Conservation (phyloP, 1,139 yeast genomes). For the Pichia sp. region DNA sequence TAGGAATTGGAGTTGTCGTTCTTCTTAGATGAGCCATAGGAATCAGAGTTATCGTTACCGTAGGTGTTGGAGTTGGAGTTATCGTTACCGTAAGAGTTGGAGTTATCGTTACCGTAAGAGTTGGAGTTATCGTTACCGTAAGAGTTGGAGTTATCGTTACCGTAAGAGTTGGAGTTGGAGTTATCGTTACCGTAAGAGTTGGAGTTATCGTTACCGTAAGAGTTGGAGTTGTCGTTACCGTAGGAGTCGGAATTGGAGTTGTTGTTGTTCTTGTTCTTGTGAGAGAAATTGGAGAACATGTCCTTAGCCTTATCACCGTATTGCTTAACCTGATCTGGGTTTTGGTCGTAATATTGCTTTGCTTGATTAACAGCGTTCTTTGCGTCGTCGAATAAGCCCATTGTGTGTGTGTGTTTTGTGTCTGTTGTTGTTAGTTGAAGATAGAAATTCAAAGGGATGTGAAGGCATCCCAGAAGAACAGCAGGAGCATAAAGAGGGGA, state of each 20-base stretch:
- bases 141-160: neutral
- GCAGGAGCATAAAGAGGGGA: neutral
- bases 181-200: slow-evolving; percentile 6
- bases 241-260: slow-evolving; percentile 6
- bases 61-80: too few species aligned
- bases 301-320: slow-evolving; percentile 17
- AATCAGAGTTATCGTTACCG: slow-evolving; percentile 9
- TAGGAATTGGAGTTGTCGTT: neutral
- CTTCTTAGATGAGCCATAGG: too few species aligned
- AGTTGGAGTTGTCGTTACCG: slow-evolving; percentile 6
- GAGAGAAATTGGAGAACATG: slow-evolving; percentile 19
- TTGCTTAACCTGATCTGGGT: slow-evolving; percentile 6
- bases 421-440: neutral
- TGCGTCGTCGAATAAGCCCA: slow-evolving; percentile 24
- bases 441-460: neutral
- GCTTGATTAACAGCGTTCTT: slow-evolving; percentile 11
- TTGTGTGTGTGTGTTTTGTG: slow-evolving; percentile 11
- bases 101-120: slow-evolving; percentile 7
- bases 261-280: slow-evolving; percentile 9
- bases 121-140: slow-evolving; percentile 5
- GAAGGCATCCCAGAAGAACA: neutral
- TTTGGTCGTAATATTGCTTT: slow-evolving; percentile 22
- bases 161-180: slow-evolving; percentile 6
- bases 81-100: neutral
- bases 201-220: slow-evolving; percentile 11